These are phyloP conservation scores for Mesembryanthemum crystallinum DNA, from an alignment of 148 eudicot species.

Conservation along the genomic window DNA sequence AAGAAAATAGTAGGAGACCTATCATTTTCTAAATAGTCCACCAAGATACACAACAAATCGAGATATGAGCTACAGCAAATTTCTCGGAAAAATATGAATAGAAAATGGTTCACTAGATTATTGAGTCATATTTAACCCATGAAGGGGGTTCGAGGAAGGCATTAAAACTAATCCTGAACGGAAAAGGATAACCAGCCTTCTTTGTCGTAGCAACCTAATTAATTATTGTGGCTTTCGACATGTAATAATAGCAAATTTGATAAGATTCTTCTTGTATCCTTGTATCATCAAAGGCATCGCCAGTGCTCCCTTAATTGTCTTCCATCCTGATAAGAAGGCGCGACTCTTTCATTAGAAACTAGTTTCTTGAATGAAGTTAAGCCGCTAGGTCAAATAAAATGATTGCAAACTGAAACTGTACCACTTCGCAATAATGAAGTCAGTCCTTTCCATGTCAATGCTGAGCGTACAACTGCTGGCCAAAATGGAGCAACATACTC, in stretches of 20 bases:
- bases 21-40: too few species aligned
- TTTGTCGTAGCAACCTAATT: neutral
- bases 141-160: too few species aligned
- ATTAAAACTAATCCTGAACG: too few species aligned
- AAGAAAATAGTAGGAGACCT: too few species aligned
- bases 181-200: too few species aligned
- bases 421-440: constrained; percentile 76
- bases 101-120: too few species aligned
- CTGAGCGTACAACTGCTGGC: constrained; percentile 94
- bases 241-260: constrained; percentile 86
- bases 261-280: constrained; percentile 83
- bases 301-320: constrained; percentile 83
- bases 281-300: constrained; percentile 93
- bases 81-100: too few species aligned
- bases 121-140: too few species aligned
- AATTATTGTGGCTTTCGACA: constrained; percentile 64
- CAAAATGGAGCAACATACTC: constrained; percentile 89
- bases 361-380: neutral
- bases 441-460: constrained; percentile 87
- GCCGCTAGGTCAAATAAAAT: neutral
- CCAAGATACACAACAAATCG: too few species aligned
- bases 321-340: constrained; percentile 61
- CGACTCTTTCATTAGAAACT: neutral
- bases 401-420: constrained; percentile 27
- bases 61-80: too few species aligned